Evolutionary conservation across 2,329 filamentous ascomycete species (phyloP), one percentile per base, ranked within the genome.

Genomic region (Pseudogymnoascus sp.): DNA sequence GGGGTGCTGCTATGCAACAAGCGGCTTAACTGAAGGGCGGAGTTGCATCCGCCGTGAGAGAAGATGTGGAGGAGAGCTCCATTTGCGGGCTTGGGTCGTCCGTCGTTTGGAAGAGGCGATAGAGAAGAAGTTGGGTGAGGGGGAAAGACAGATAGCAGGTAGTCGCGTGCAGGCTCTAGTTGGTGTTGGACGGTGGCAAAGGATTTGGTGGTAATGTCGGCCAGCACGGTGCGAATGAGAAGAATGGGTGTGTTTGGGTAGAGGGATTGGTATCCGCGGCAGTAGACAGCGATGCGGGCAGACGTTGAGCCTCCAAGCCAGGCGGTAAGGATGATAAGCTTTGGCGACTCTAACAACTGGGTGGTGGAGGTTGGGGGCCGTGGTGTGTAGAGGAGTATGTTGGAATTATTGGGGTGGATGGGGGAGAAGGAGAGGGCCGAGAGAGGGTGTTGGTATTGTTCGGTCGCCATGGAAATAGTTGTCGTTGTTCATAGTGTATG

Each of bases 401-500:
- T 55, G 36, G 62, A 61, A 62, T 67, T 59, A 60, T 64, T 38
- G 29, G 62, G 62, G 62, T 38, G 41, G 35, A 63, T 51, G 65
- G 64, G 65, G 58, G 66, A 66, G 65, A 63, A 61, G 65, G 63
- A 65, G 65, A 59, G 66, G 65, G 64, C 65, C 27, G 61, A 63
- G 64, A 62, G 65, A 62, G 64, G 44, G 17, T 42, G 39, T 25
- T 25, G 15, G 5, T 42, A 10, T 21, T 8, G 8, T 42, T 21
- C 13, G 5, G 39, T 42, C 15, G 39, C 39, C 39, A 25, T 59
- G n/a, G 25, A 55, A 17, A 38, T 63, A 15, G 39, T 60, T 59
- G 51, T 64, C 7, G 39, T 2, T 7, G 9, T 25, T 42, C 15
- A 25, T 17, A n/a, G 9, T 2, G 4, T 42, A 4, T 17, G 39